Evolutionary conservation across 331 rosid genomes (phyloP).

Genomic region (Telfairia occidentalis): DNA sequence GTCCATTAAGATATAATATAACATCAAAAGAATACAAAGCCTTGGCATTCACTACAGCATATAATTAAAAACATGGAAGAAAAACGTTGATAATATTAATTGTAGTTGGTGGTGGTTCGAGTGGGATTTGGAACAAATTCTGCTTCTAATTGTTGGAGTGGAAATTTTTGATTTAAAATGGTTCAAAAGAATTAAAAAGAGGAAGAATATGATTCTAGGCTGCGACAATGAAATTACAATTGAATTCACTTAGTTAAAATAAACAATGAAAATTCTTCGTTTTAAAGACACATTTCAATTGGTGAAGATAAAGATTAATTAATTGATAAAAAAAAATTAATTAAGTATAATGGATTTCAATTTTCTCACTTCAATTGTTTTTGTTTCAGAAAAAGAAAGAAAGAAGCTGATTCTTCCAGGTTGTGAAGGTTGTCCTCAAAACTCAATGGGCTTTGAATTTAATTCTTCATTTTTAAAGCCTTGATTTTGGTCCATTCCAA

Average conservation of each 20-base stretch:
- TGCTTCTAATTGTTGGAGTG: neutral
- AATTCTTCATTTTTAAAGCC: too few relatives aligned
- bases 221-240: neutral
- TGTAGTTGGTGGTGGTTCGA: neutral
- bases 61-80: neutral
- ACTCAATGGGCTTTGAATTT: neutral
- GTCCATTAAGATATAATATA: neutral
- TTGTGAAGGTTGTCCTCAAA: neutral
- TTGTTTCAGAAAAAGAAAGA: too few relatives aligned
- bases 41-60: neutral
- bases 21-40: neutral
- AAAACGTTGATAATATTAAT: neutral
- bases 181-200: neutral
- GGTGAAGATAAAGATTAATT: too few relatives aligned
- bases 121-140: neutral
- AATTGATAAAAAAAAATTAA: neutral
- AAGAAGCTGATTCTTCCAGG: neutral
- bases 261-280: too few relatives aligned
- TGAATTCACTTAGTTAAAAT: neutral
- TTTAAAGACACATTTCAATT: too few relatives aligned
- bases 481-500: neutral
- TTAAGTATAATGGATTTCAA: neutral
- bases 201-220: neutral
- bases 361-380: neutral
- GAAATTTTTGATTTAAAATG: neutral